Evolutionary conservation across 2,329 filamentous ascomycete genomes (phyloP), one percentile per base, ranked within the genome.

Genomic region (Stagonosporopsis rhizophila): DNA sequence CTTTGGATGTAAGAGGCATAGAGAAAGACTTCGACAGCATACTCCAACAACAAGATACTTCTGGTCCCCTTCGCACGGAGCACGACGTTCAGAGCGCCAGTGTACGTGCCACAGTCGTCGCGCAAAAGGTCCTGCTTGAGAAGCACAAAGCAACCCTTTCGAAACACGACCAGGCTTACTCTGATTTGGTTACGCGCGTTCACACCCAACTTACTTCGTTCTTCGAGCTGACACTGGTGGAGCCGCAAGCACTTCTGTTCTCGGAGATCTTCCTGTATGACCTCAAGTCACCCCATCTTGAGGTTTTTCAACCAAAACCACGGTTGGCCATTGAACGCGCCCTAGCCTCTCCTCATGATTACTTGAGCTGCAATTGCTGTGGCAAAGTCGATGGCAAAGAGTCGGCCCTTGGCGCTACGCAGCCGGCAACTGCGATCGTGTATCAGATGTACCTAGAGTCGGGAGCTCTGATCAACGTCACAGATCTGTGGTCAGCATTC

Each of bases 381-480:
- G 74, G 67, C 23, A 78, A 57, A 46, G 71, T 75, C 23, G 75
- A 76, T 70, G 77, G 38, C 60, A 71, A 70, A 19, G 70, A 72
- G 48, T 67, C 71, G 14, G 75, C 82, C 0, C 75, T 89, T 9
- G 80, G 82, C 37, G 78, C 86, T 2, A 88, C 85, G 1, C 79
- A 91, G 51, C 91, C 90, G 4, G 81, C 88, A 1, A 89, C 89
- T 5, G 85, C 89, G 1, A 86, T 94, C 28, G 69, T 95, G 23
- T 95, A 94, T 70, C 89, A 90, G 65, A 78, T 95, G 44, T 94
- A 93, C 72, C 80, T 89, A 14, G 91, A 96, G 72, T 88, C 89
- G 0, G 90, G 90, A 0, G 84, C 83, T 8, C 79, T 94, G 56
- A 87, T 95, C 74, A 95, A 95, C 66, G 87, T 89, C 44, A 88